These are phyloP conservation scores for Hypoxylon sp. DNA, from an alignment of 2,329 filamentous ascomycete genomes.

Conservation along the genomic window DNA sequence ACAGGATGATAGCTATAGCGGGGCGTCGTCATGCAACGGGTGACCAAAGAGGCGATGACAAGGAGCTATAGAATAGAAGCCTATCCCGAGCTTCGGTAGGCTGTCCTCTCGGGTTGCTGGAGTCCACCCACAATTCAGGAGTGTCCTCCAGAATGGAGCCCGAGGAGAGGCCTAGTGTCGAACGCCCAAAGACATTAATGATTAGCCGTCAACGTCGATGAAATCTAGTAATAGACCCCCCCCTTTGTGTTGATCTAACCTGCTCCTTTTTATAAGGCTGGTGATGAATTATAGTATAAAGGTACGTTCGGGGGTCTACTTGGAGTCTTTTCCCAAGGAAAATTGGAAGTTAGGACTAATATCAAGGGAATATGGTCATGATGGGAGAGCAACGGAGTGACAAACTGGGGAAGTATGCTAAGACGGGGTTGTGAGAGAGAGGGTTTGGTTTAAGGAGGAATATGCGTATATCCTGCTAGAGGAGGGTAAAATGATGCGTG, in stretches of 20 bases:
- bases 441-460: constrained; percentile 22
- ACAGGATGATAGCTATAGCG: constrained; percentile 51
- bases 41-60: constrained; percentile 41
- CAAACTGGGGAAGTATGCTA: constrained; percentile 18
- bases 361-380: constrained; percentile 35
- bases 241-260: constrained; percentile 15
- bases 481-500: constrained; percentile 22
- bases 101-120: constrained; percentile 26
- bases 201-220: constrained; percentile 17
- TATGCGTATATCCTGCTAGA: constrained; percentile 32
- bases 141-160: constrained; percentile 13
- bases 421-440: constrained; percentile 10
- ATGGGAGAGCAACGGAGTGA: constrained; percentile 13
- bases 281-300: constrained; percentile 19
- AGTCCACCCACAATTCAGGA: constrained; percentile 39
- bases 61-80: constrained; percentile 44
- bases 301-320: constrained; percentile 8
- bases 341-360: constrained; percentile 15
- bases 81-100: constrained; percentile 39
- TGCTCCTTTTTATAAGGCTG: constrained; percentile 22
- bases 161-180: constrained; percentile 19
- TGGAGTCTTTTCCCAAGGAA: constrained; percentile 6
- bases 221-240: constrained; percentile 16
- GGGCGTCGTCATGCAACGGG: constrained; percentile 48
- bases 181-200: constrained; percentile 16